Conservation (phyloP, 495 filamentous ascomycete species). For the Durotheca rogersii region DNA sequence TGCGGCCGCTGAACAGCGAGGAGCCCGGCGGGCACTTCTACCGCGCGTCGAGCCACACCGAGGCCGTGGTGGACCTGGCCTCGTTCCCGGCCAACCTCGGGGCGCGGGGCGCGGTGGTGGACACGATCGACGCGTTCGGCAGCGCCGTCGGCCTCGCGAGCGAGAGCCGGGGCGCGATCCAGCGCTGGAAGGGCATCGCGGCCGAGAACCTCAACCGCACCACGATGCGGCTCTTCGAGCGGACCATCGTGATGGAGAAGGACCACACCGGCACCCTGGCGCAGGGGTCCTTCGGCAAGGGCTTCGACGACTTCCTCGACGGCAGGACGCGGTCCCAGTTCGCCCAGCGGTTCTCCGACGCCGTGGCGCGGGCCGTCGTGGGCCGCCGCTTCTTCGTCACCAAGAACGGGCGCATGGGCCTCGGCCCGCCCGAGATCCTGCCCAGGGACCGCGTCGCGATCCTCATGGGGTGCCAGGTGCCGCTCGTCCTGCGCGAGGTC, state of each 20-base stretch:
- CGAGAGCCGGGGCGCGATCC: not conserved
- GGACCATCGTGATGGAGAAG: slow-evolving; percentile 15
- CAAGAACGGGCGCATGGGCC: slow-evolving; percentile 12
- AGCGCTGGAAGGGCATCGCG: slow-evolving; percentile 4
- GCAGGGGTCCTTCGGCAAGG: slow-evolving; percentile 3
- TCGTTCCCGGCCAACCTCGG: not conserved
- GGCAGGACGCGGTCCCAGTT: slow-evolving; percentile 7
- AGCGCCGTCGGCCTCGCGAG: not conserved
- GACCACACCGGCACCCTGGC: slow-evolving; percentile 14
- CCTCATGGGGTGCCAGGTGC: slow-evolving; percentile 16
- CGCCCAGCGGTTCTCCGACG: slow-evolving; percentile 14
- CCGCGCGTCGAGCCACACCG: slow-evolving; percentile 8
- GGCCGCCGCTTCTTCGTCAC: slow-evolving; percentile 14
- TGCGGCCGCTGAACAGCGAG: slow-evolving; percentile 14
- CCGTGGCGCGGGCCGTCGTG: slow-evolving; percentile 6
- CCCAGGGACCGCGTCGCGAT: slow-evolving; percentile 4
- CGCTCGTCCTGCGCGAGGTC: slow-evolving; percentile 5
- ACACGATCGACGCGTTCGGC: slow-evolving; percentile 8
- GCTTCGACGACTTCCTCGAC: slow-evolving; percentile 5
- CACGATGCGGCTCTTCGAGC: slow-evolving; percentile 9
- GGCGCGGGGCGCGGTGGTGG: slow-evolving; percentile 8
- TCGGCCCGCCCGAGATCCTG: slow-evolving; percentile 10
- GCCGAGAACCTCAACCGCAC: not conserved
- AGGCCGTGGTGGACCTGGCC: slow-evolving; percentile 5
- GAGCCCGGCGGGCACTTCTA: slow-evolving; percentile 14